Evolutionary conservation across 768 basidiomycete species (phyloP).

Genomic region (Clitopilus hobsonii): DNA sequence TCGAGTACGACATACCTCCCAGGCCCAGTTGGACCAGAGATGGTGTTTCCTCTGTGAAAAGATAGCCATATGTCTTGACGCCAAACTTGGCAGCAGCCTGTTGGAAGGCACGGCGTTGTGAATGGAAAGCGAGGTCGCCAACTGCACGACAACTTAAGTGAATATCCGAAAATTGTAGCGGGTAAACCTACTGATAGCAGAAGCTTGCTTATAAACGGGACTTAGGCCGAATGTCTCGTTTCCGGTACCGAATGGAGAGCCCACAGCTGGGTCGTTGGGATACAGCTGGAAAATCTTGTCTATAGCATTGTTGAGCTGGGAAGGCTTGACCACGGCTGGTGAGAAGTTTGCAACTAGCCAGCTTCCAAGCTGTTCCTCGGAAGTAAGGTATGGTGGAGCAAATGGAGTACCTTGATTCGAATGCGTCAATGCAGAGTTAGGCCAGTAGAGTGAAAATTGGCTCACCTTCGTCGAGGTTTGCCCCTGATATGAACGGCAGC

Average conservation of each 20-base stretch:
- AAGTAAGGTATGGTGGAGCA: slow-evolving; percentile 14
- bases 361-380: slow-evolving; percentile 16
- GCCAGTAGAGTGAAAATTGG: too few species aligned
- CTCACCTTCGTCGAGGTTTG: slow-evolving; percentile 41
- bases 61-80: slow-evolving; percentile 29
- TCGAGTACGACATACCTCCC: slow-evolving; percentile 8
- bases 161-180: not conserved
- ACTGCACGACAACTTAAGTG: slow-evolving; percentile 2
- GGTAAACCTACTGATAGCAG: slow-evolving; percentile 17
- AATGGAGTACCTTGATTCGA: slow-evolving; percentile 30
- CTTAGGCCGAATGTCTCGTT: slow-evolving; percentile 38
- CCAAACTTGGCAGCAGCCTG: slow-evolving; percentile 25
- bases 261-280: slow-evolving; percentile 35
- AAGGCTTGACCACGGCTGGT: slow-evolving; percentile 18
- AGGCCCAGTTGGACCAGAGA: slow-evolving; percentile 2
- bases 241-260: slow-evolving; percentile 41
- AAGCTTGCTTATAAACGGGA: slow-evolving; percentile 32
- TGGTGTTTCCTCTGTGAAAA: slow-evolving; percentile 32
- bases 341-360: slow-evolving; percentile 17
- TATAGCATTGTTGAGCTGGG: slow-evolving; percentile 11
- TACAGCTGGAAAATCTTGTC: slow-evolving; percentile 30
- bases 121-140: slow-evolving; percentile 31
- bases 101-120: slow-evolving; percentile 27
- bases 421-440: too few species aligned
- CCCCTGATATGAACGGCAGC: slow-evolving; percentile 41